Conservation (phyloP, 2,329 filamentous ascomycete species). For the Fusarium albosuccineum region DNA sequence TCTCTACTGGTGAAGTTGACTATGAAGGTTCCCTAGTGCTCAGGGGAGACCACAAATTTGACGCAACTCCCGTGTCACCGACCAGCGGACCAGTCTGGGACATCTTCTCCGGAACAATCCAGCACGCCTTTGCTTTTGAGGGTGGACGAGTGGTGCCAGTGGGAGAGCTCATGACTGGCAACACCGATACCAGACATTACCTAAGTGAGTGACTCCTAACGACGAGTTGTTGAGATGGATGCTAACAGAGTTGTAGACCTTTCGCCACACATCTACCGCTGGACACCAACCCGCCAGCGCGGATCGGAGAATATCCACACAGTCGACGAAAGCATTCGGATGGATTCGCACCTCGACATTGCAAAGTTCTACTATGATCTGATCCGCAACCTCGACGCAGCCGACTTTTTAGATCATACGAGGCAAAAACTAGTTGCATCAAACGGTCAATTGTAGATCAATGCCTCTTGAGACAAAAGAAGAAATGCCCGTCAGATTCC, state of each 20-base stretch:
- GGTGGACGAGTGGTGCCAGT: constrained; percentile 66
- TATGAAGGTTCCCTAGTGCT: constrained; percentile 58
- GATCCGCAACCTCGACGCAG: constrained; percentile 59
- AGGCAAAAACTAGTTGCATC: neutral
- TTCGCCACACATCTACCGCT: constrained; percentile 57
- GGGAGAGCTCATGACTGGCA: constrained; percentile 59
- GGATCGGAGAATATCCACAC: constrained; percentile 55
- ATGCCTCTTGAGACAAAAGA: constrained; percentile 1
- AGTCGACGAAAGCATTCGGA: constrained; percentile 56
- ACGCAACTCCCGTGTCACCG: constrained; percentile 70
- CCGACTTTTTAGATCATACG: constrained; percentile 44
- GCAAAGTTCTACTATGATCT: constrained; percentile 60
- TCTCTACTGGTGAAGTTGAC: constrained; percentile 27
- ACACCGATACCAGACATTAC: constrained; percentile 60
- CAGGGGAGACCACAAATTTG: constrained; percentile 51
- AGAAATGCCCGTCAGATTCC: neutral
- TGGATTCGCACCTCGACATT: constrained; percentile 55
- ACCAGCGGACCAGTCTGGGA: constrained; percentile 60
- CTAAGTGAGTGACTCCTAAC: constrained; percentile 45
- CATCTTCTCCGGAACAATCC: constrained; percentile 64
- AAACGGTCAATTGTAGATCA: neutral
- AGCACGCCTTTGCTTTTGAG: constrained; percentile 60
- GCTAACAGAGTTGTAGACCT: constrained; percentile 41
- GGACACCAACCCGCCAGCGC: constrained; percentile 52
- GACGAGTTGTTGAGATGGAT: neutral